A percentile compares a stretch with the other conserved stretches of the same genome.
These are phyloP conservation scores for Escallonia herrerae DNA, from an alignment of 129 eudicot species.

Conservation along the genomic window DNA sequence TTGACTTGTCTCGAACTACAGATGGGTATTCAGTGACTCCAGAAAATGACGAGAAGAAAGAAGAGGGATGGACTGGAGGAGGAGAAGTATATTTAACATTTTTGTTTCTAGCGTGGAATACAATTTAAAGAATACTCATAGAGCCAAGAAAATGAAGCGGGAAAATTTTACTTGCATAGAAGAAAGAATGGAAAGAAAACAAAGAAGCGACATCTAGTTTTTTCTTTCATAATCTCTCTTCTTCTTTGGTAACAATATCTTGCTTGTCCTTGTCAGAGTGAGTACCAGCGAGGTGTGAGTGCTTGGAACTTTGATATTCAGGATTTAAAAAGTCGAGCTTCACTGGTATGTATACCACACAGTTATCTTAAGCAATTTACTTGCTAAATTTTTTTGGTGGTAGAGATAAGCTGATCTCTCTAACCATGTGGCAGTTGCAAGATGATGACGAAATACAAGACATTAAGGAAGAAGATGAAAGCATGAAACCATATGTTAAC, in stretches of 20 bases:
- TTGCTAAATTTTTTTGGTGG: neutral
- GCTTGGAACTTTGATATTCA: constrained; percentile 97
- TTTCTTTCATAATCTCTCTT: neutral
- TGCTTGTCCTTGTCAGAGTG: constrained; percentile 48
- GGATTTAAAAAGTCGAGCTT: constrained; percentile 88
- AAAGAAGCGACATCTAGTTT: neutral
- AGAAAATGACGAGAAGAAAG: neutral
- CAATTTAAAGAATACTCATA: neutral
- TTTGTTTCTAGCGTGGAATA: neutral
- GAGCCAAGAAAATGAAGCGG: neutral
- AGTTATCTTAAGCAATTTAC: constrained; percentile 6
- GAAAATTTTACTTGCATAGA: too few relatives aligned
- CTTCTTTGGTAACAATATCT: constrained; percentile 3
- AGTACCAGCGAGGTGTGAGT: constrained; percentile 98
- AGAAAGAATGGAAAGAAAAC: too few relatives aligned
- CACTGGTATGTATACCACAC: constrained; percentile 52
- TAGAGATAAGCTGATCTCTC: constrained; percentile 7
- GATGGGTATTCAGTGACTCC: neutral
- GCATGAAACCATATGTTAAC: constrained; percentile 29
- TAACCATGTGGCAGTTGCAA: constrained; percentile 51
- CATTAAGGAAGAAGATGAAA: constrained; percentile 51
- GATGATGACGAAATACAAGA: constrained; percentile 84
- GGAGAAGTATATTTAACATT: neutral
- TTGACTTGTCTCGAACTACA: neutral
- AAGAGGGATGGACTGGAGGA: neutral